phyloP scores from a whole-genome alignment of 805 yeast genomes.

The Schizosaccharomyces osmophilus region DNA sequence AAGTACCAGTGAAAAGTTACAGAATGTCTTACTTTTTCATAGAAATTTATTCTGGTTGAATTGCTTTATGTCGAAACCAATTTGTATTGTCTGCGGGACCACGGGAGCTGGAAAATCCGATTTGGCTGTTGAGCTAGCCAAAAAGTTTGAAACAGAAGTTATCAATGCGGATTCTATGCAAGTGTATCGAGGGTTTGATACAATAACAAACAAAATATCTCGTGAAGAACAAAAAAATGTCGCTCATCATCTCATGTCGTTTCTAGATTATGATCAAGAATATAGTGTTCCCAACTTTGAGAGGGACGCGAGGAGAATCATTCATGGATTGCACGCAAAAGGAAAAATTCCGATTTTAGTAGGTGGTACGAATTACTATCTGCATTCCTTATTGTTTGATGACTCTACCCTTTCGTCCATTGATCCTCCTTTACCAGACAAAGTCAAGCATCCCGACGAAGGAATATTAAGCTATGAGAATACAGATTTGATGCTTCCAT shows the following conservation, averaged over 20 bases:
- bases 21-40: background rate
- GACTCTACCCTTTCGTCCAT: background rate
- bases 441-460: background rate
- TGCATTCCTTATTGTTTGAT: background rate
- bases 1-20: too few relatives aligned
- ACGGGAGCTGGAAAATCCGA: constrained; percentile 8
- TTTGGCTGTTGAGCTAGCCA: constrained; percentile 57
- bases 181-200: constrained; percentile 47
- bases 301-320: constrained; percentile 31
- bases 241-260: constrained; percentile 72
- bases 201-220: constrained; percentile 85
- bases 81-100: background rate
- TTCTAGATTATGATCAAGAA: constrained; percentile 31
- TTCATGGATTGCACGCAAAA: constrained; percentile 31
- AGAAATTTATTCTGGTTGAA: background rate
- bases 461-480: background rate
- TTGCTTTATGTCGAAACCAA: background rate
- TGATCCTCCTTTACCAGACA: background rate
- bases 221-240: constrained; percentile 46
- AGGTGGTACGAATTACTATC: constrained; percentile 89
- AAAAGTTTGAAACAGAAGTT: constrained; percentile 56
- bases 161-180: constrained; percentile 97
- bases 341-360: constrained; percentile 69
- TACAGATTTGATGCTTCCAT: constrained; percentile 12
- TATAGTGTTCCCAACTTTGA: constrained; percentile 61